Conservation (phyloP, 495 filamentous ascomycete species). For the Xylaria curta region DNA sequence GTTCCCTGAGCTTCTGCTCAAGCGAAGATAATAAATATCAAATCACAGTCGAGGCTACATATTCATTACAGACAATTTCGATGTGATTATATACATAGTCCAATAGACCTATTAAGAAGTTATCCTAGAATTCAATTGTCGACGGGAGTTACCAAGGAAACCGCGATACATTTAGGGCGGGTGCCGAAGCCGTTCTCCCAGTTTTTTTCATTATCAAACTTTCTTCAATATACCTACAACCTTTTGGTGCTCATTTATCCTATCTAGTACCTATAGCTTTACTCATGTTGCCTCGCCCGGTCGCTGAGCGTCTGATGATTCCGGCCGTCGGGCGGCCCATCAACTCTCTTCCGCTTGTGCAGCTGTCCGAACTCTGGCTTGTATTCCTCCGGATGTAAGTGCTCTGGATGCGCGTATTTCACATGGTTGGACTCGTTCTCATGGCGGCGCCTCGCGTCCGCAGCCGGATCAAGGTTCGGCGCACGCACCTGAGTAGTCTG, state of each 20-base stretch:
- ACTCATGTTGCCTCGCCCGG: constrained; percentile 9
- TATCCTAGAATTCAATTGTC: neutral
- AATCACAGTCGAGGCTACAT: neutral
- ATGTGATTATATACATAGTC: neutral
- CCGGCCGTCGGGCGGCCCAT: constrained; percentile 24
- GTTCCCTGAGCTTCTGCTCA: neutral
- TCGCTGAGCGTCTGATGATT: constrained; percentile 25
- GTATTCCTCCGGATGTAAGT: constrained; percentile 24
- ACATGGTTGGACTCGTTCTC: neutral
- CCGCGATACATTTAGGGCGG: neutral
- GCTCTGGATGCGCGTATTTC: constrained; percentile 27
- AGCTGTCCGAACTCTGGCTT: constrained; percentile 27
- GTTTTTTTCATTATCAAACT: too few species aligned
- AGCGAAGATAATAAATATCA: neutral
- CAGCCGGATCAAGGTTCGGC: constrained; percentile 22
- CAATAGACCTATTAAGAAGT: neutral
- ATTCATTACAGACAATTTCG: neutral
- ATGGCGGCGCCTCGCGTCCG: neutral
- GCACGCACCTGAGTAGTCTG: neutral
- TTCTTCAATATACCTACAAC: too few species aligned
- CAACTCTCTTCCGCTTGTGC: constrained; percentile 28
- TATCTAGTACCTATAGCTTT: neutral
- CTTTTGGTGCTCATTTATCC: neutral
- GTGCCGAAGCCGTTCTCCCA: neutral
- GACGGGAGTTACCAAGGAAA: neutral